These are phyloP conservation scores for Aspergillus fumigatiaffinis DNA, from an alignment of 2,329 filamentous ascomycete genomes.

Conservation along the genomic window DNA sequence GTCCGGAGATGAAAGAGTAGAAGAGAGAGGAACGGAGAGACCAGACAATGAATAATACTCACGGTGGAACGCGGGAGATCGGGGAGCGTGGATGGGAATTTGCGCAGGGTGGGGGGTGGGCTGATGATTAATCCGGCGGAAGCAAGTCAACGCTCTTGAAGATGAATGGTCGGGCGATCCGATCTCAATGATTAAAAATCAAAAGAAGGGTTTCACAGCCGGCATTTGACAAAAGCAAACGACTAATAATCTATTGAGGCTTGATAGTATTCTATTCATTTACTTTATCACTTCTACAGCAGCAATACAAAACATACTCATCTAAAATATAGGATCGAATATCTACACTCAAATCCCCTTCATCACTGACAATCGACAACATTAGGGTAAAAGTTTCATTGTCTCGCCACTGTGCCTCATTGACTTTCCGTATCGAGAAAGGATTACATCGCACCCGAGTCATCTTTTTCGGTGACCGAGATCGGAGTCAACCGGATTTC, in stretches of 20 bases:
- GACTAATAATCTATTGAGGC: neutral
- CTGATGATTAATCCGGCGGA: slow-evolving; percentile 2
- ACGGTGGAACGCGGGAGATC: neutral
- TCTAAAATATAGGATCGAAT: neutral
- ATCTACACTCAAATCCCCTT: too few relatives aligned
- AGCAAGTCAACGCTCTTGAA: neutral
- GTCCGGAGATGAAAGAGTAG: neutral
- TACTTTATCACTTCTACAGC: neutral
- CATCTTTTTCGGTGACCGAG: neutral
- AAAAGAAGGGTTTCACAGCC: neutral
- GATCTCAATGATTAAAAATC: neutral
- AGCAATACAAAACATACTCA: neutral
- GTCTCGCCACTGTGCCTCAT: neutral
- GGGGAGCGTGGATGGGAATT: neutral
- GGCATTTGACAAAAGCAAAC: neutral
- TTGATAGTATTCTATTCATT: neutral
- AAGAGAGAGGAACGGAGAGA: neutral
- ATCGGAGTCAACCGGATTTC: neutral
- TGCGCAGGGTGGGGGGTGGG: neutral
- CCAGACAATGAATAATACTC: neutral
- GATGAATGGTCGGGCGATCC: neutral
- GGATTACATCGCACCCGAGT: neutral
- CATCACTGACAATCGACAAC: too few relatives aligned
- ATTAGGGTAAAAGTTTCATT: too few relatives aligned
- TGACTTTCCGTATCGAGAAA: neutral